Conservation (phyloP, 106 monocot species). For the Dendrobium catenatum region DNA sequence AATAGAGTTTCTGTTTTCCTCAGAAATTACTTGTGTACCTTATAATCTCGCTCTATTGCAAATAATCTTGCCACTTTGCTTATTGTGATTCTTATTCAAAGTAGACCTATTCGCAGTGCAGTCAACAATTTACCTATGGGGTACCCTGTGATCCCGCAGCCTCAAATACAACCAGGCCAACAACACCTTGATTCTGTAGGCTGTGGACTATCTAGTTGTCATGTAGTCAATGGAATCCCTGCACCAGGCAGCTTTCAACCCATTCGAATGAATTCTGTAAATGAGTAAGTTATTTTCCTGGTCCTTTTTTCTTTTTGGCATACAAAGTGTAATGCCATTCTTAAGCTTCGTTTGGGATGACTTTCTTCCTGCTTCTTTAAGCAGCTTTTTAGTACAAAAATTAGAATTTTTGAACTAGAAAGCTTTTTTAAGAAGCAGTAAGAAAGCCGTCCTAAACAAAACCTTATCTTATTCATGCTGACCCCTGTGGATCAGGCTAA, state of each 20-base stretch:
- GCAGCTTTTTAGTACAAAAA: no score
- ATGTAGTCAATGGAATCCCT: conserved; percentile 88
- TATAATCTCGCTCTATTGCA: neutral
- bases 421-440: no score
- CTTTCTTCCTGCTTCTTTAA: no score
- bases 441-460: no score
- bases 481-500: no score
- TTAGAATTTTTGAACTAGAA: no score
- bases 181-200: conserved; percentile 63
- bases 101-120: conserved; percentile 58
- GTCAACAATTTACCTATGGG: conserved; percentile 78
- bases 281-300: conserved; percentile 43
- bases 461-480: no score
- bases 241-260: conserved; percentile 58
- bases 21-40: no score
- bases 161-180: conserved; percentile 64
- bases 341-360: no score
- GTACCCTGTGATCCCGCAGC: conserved; percentile 84
- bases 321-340: no score
- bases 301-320: no score
- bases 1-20: no score
- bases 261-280: conserved; percentile 53
- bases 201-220: conserved; percentile 53
- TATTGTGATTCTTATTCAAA: conserved; percentile 43
- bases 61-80: neutral